Evolutionary conservation across 2,329 filamentous ascomycete species (phyloP).

Genomic region (Scedosporium dehoogii): DNA sequence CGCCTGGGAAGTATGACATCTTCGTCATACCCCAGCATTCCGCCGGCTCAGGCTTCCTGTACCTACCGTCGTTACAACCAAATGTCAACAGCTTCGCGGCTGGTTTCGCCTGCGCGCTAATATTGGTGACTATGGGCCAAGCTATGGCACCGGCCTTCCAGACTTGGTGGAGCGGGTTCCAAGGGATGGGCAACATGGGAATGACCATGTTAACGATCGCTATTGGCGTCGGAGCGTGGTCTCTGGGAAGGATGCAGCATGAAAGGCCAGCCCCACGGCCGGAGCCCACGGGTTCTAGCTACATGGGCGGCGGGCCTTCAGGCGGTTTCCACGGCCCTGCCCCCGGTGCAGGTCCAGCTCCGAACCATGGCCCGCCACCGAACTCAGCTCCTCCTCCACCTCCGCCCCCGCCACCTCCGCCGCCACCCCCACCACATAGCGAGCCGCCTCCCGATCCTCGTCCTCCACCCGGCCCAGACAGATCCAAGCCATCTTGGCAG

Average conservation of each 20-base stretch:
- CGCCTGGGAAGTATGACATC: conserved; percentile 89
- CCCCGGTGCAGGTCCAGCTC: conserved; percentile 21
- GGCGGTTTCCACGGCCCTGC: conserved; percentile 20
- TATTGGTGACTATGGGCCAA: conserved; percentile 63
- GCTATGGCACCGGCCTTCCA: conserved; percentile 64
- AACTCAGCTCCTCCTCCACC: conserved; percentile 6
- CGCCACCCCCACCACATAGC: conserved; percentile 26
- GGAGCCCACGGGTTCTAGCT: conserved; percentile 7
- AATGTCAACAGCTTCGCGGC: conserved; percentile 87
- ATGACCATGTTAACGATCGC: conserved; percentile 62
- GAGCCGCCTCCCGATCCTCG: conserved; percentile 20
- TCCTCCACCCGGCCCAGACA: conserved; percentile 18
- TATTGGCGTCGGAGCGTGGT: conserved; percentile 72
- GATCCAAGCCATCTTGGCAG: conserved; percentile 29
- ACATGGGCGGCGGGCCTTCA: conserved; percentile 11
- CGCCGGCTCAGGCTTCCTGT: conserved; percentile 79
- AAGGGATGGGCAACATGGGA: conserved; percentile 62
- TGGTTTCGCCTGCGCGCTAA: conserved; percentile 68
- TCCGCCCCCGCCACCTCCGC: conserved; percentile 25
- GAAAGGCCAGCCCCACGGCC: conserved; percentile 13
- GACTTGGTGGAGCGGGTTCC: conserved; percentile 61
- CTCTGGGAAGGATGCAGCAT: conserved; percentile 31
- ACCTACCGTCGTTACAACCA: conserved; percentile 80
- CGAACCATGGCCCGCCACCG: conserved; percentile 22
- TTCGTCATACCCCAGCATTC: conserved; percentile 94